These are phyloP conservation scores for Calonectria pseudoreteaudii DNA, from an alignment of 2,329 filamentous ascomycete species.

Conservation along the genomic window DNA sequence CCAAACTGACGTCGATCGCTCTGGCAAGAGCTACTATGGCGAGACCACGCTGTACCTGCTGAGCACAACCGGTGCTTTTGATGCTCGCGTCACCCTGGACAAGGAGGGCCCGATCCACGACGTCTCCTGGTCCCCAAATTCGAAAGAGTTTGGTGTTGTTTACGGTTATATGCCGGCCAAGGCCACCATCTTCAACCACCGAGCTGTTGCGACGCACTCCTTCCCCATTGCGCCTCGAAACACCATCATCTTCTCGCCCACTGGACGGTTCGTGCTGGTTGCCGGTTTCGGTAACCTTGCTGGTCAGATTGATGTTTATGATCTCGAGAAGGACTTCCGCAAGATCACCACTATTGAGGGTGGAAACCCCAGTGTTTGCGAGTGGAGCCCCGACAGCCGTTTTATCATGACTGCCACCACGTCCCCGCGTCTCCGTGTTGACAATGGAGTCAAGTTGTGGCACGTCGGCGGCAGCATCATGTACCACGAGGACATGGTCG, in stretches of 20 bases:
- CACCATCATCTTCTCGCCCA: constrained; percentile 94
- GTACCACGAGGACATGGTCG: constrained; percentile 95
- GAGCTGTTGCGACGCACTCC: constrained; percentile 83
- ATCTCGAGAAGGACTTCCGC: constrained; percentile 91
- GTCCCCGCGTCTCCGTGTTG: constrained; percentile 92
- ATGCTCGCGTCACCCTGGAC: constrained; percentile 91
- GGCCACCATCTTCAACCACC: constrained; percentile 96
- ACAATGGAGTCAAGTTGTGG: constrained; percentile 97
- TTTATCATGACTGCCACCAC: constrained; percentile 98
- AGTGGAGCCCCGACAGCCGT: constrained; percentile 96
- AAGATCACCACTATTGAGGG: constrained; percentile 96
- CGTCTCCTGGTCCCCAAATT: constrained; percentile 98
- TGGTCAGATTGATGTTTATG: constrained; percentile 97
- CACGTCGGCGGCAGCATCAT: constrained; percentile 89
- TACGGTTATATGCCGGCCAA: constrained; percentile 99
- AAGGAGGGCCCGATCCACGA: constrained; percentile 99
- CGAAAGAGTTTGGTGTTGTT: constrained; percentile 96
- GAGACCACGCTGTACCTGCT: constrained; percentile 97
- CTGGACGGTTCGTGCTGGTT: constrained; percentile 91
- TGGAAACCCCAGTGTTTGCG: constrained; percentile 94
- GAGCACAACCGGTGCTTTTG: constrained; percentile 90
- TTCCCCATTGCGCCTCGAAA: constrained; percentile 92
- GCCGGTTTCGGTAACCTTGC: constrained; percentile 98
- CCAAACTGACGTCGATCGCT: constrained; percentile 97
- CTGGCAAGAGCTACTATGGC: constrained; percentile 99